These are phyloP conservation scores for Collybiopsis luxurians DNA, from an alignment of 768 basidiomycete species.

Conservation along the genomic window DNA sequence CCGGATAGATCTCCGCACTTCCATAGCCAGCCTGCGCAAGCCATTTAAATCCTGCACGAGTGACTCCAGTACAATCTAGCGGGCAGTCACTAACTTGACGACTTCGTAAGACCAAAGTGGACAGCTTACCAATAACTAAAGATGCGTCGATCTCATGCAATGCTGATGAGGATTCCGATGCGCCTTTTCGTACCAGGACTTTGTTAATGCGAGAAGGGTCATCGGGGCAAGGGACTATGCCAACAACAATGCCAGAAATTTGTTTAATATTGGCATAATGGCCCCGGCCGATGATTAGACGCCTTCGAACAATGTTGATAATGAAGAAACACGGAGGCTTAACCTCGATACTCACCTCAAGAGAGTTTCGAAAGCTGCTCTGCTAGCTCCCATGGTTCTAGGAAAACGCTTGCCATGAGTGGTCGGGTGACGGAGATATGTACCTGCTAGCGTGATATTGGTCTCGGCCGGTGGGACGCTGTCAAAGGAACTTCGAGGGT, in stretches of 20 bases:
- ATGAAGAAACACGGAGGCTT: neutral
- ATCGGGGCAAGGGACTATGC: neutral
- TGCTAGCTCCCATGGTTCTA: slow-evolving; percentile 5
- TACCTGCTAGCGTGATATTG: slow-evolving; percentile 3
- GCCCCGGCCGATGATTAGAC: slow-evolving; percentile 10
- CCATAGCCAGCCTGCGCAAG: slow-evolving; percentile 12
- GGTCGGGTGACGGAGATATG: neutral
- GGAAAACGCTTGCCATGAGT: neutral
- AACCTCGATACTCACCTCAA: slow-evolving; percentile 5
- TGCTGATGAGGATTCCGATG: neutral
- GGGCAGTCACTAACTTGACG: neutral
- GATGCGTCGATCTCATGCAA: slow-evolving; percentile 8
- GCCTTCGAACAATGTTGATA: neutral
- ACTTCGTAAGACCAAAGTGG: too few relatives aligned
- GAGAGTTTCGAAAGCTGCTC: slow-evolving; percentile 17
- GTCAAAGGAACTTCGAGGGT: neutral
- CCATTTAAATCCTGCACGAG: slow-evolving; percentile 15
- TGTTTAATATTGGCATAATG: slow-evolving; percentile 18
- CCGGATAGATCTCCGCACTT: neutral
- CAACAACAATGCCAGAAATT: slow-evolving; percentile 17
- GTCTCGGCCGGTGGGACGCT: slow-evolving; percentile 3
- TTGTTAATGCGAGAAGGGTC: neutral
- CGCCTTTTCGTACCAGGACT: slow-evolving; percentile 12
- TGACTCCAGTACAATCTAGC: slow-evolving; percentile 19
- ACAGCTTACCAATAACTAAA: slow-evolving; percentile 17